phyloP scores from a whole-genome alignment of 2,329 filamentous ascomycete species.

The Clarireedia paspali region DNA sequence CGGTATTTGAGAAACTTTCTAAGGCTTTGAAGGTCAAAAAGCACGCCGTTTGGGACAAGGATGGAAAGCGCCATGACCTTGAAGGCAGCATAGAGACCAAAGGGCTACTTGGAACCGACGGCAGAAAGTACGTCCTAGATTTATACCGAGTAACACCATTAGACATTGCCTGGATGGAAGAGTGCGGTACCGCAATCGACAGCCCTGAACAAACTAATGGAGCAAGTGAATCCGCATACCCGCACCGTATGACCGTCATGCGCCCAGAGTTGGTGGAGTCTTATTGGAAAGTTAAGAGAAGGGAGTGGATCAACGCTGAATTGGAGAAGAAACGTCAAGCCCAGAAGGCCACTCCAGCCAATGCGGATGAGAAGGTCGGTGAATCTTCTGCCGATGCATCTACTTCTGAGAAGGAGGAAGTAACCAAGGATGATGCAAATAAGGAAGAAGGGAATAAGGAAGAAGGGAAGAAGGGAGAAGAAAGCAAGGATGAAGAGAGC shows the following conservation, averaged over 20 bases:
- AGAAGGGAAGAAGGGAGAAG: no score
- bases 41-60: conserved; percentile 97
- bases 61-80: conserved; percentile 79
- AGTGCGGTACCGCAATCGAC: conserved; percentile 45
- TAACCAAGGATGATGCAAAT: not conserved
- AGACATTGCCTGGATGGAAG: conserved; percentile 85
- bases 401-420: not conserved
- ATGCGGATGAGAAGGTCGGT: conserved; percentile 31
- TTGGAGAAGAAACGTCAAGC: conserved; percentile 53
- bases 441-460: no score
- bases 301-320: conserved; percentile 79
- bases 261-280: conserved; percentile 84
- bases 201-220: conserved; percentile 29
- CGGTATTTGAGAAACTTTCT: conserved; percentile 83
- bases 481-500: no score
- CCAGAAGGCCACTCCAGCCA: conserved; percentile 23
- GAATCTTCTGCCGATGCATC: not conserved
- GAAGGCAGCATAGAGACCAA: conserved; percentile 98
- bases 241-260: conserved; percentile 92
- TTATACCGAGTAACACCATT: conserved; percentile 90
- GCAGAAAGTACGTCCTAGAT: conserved; percentile 94
- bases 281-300: conserved; percentile 77
- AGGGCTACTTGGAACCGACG: conserved; percentile 92
- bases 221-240: conserved; percentile 47
- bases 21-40: conserved; percentile 87